Evolutionary conservation across 805 yeast genomes (phyloP).

Genomic region (Spencermartinsiella europaea): DNA sequence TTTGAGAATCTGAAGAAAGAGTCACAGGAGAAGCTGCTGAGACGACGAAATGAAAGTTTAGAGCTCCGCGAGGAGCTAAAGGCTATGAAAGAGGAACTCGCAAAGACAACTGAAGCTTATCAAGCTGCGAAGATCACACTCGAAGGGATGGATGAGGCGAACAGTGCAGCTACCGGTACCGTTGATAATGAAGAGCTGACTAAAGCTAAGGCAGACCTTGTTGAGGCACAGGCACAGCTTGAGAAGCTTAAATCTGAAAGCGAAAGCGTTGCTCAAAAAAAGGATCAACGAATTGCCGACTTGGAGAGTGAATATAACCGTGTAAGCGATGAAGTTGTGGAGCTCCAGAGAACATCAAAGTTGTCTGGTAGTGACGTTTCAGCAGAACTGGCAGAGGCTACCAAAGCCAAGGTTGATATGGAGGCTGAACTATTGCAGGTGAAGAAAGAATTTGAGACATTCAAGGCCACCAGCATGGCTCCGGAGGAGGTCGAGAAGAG

Average conservation of each 20-base stretch:
- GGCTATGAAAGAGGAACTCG: slow-evolving; percentile 7
- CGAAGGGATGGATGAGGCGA: background rate
- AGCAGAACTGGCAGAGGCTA: slow-evolving; percentile 9
- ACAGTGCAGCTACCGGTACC: background rate
- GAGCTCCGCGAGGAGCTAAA: slow-evolving; percentile 12
- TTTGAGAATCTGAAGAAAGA: slow-evolving; percentile 22
- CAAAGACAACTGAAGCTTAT: slow-evolving; percentile 4
- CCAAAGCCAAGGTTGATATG: slow-evolving; percentile 26
- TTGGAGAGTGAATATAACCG: slow-evolving; percentile 29
- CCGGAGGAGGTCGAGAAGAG: background rate
- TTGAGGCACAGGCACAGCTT: slow-evolving; percentile 23
- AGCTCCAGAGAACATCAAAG: slow-evolving; percentile 15
- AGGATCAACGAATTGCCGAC: slow-evolving; percentile 26
- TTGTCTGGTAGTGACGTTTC: slow-evolving; percentile 1
- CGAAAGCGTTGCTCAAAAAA: slow-evolving; percentile 22
- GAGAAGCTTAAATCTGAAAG: slow-evolving; percentile 16
- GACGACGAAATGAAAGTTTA: slow-evolving; percentile 16
- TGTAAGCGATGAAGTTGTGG: slow-evolving; percentile 25
- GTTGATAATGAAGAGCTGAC: slow-evolving; percentile 6
- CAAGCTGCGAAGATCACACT: background rate
- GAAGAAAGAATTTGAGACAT: slow-evolving; percentile 4
- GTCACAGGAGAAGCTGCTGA: slow-evolving; percentile 24
- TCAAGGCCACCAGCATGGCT: background rate
- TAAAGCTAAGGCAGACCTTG: slow-evolving; percentile 15
- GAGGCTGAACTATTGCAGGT: slow-evolving; percentile 21